Evolutionary conservation across 1,284 basidiomycete genomes (phyloP).

Genomic region (Dichomitus squalens): DNA sequence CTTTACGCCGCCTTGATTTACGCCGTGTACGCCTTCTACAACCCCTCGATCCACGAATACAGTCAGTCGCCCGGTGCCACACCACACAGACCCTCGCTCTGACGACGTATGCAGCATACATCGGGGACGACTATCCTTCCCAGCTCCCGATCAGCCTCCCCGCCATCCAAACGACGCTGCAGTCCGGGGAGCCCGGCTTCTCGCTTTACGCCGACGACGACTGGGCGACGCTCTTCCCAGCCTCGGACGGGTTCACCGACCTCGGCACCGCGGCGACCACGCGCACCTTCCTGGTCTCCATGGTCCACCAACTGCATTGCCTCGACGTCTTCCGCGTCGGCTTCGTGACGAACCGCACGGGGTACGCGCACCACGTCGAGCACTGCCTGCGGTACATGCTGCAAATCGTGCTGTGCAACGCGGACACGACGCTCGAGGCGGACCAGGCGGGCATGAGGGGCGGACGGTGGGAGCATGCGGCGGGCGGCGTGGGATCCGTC

Average conservation of each 20-base stretch:
- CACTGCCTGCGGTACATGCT: conserved; percentile 44
- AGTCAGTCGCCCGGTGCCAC: too few species aligned
- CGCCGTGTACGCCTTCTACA: too few species aligned
- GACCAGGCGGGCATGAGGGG: conserved; percentile 30
- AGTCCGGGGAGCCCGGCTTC: conserved; percentile 14
- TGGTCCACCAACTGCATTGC: conserved; percentile 31
- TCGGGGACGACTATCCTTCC: conserved; percentile 20
- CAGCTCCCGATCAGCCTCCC: conserved; percentile 25
- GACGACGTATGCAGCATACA: too few species aligned
- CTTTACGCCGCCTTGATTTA: too few species aligned
- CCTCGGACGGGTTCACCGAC: conserved; percentile 39
- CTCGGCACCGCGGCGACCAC: conserved; percentile 29
- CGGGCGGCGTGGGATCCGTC: conserved; percentile 25
- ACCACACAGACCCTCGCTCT: too few species aligned
- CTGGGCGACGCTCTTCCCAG: conserved; percentile 39
- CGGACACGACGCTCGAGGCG: conserved; percentile 43
- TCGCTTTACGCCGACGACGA: conserved; percentile 33
- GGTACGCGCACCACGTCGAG: conserved; percentile 35
- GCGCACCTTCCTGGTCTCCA: conserved; percentile 26
- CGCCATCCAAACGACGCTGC: conserved; percentile 13
- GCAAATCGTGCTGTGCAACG: conserved; percentile 41
- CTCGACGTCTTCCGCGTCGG: conserved; percentile 29
- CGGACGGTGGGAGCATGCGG: conserved; percentile 22
- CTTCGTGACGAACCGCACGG: conserved; percentile 27
- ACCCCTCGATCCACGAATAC: too few species aligned